Evolutionary conservation across 176 grass and related monocot genomes (phyloP).

Genomic region (Aechmea fasciata): DNA sequence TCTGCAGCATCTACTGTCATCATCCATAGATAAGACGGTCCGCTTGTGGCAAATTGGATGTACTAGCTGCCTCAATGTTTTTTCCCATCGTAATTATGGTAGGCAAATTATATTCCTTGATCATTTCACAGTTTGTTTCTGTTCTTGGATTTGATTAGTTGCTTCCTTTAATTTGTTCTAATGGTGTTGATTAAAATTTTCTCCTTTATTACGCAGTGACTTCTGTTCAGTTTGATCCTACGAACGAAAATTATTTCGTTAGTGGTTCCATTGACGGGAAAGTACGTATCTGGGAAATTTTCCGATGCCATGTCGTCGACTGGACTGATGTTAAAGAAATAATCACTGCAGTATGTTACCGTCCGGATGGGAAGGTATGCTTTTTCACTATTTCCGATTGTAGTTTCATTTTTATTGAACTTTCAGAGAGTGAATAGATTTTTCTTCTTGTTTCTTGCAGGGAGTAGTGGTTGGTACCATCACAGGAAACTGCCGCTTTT

Average conservation of each 20-base stretch:
- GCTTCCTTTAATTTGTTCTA: neutral
- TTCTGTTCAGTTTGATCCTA: conserved; percentile 75
- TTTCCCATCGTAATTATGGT: conserved; percentile 75
- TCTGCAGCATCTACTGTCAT: conserved; percentile 60
- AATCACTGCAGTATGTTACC: conserved; percentile 72
- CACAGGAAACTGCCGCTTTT: conserved; percentile 71
- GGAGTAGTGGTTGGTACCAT: conserved; percentile 66
- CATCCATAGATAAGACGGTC: conserved; percentile 86
- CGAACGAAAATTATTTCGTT: conserved; percentile 61
- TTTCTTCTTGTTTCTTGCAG: conserved; percentile 38
- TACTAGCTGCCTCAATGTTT: conserved; percentile 66
- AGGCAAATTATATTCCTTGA: conserved; percentile 5
- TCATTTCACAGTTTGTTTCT: neutral
- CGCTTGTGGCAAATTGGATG: conserved; percentile 64
- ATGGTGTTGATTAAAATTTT: conserved; percentile 14
- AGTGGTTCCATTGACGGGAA: conserved; percentile 79
- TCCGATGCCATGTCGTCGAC: conserved; percentile 48
- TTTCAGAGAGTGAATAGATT: conserved; percentile 8
- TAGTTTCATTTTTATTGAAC: conserved; percentile 2
- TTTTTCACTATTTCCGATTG: conserved; percentile 20
- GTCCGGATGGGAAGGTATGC: conserved; percentile 65
- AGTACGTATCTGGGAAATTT: conserved; percentile 75
- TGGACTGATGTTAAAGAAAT: conserved; percentile 76
- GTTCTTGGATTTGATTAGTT: conserved; percentile 8
- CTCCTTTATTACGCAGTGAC: conserved; percentile 55